These are phyloP conservation scores for Xanthoconium separans DNA, from an alignment of 1,284 basidiomycete species.

Conservation along the genomic window DNA sequence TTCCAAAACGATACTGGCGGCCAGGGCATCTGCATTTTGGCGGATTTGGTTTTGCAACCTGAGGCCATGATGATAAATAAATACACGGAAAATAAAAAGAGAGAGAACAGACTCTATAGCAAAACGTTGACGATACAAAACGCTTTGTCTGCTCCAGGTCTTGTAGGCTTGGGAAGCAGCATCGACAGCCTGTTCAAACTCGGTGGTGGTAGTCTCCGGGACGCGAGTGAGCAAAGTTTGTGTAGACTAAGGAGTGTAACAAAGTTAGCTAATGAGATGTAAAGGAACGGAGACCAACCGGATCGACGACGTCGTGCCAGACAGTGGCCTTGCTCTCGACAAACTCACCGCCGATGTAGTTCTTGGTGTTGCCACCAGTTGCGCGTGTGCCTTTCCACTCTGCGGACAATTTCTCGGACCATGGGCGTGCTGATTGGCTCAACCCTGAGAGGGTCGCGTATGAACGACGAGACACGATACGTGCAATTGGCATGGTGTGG, in stretches of 20 bases:
- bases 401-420: constrained; percentile 65
- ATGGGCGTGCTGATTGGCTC: constrained; percentile 50
- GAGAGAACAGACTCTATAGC: constrained; percentile 74
- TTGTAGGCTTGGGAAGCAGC: constrained; percentile 89
- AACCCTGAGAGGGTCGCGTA: constrained; percentile 50
- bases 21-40: constrained; percentile 74
- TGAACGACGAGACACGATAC: constrained; percentile 36
- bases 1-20: constrained; percentile 79
- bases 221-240: constrained; percentile 88
- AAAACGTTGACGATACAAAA: constrained; percentile 87
- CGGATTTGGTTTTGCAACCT: constrained; percentile 83
- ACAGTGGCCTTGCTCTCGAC: constrained; percentile 74
- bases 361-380: constrained; percentile 81
- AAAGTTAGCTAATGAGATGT: not conserved
- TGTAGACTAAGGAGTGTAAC: constrained; percentile 58
- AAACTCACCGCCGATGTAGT: constrained; percentile 88
- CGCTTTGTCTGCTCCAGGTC: constrained; percentile 84
- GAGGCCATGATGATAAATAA: constrained; percentile 1
- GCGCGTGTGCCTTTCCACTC: constrained; percentile 86
- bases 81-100: not conserved
- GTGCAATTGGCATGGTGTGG: constrained; percentile 36
- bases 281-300: constrained; percentile 48
- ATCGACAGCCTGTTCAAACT: constrained; percentile 86
- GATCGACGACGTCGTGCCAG: constrained; percentile 88
- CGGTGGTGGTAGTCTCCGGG: constrained; percentile 81